phyloP scores from a whole-genome alignment of 2,329 filamentous ascomycete species.

The Aspergillus sp. region DNA sequence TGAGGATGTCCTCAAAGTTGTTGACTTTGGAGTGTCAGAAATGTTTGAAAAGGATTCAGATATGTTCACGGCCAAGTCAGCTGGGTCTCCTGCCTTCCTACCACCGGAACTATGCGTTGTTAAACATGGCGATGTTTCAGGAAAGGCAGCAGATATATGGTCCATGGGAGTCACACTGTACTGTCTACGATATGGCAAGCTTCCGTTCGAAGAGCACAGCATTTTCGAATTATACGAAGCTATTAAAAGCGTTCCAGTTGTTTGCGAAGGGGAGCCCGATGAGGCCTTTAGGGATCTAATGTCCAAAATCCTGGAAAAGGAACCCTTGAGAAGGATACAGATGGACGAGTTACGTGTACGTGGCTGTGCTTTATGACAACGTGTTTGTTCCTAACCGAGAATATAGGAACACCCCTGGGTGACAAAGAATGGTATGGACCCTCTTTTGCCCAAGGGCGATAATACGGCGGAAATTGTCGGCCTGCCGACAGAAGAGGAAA shows the following conservation, averaged over 20 bases:
- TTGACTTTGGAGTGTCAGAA: conserved; percentile 98
- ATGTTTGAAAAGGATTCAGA: conserved; percentile 89
- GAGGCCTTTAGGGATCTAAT: conserved; percentile 75
- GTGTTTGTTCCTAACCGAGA: conserved; percentile 4
- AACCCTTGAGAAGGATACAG: conserved; percentile 76
- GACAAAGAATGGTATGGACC: conserved; percentile 74
- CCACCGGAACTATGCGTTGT: conserved; percentile 88
- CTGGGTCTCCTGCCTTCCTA: conserved; percentile 91
- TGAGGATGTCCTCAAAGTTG: conserved; percentile 93
- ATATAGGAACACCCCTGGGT: conserved; percentile 87
- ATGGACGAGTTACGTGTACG: conserved; percentile 80
- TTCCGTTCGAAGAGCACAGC: conserved; percentile 78
- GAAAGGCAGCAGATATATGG: conserved; percentile 92
- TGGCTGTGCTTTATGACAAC: conserved; percentile 9
- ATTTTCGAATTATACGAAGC: conserved; percentile 87
- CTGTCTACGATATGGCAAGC: conserved; percentile 81
- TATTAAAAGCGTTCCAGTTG: conserved; percentile 70
- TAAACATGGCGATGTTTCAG: conserved; percentile 83
- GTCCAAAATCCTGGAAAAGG: conserved; percentile 72
- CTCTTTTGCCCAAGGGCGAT: conserved; percentile 75
- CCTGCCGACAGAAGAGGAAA: conserved; percentile 83
- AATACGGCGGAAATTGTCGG: conserved; percentile 81
- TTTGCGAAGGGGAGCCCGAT: conserved; percentile 64
- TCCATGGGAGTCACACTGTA: conserved; percentile 96
- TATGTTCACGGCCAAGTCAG: conserved; percentile 91